These are phyloP conservation scores for Leishmania major DNA, from an alignment of 208 protist genomes.

Conservation along the genomic window DNA sequence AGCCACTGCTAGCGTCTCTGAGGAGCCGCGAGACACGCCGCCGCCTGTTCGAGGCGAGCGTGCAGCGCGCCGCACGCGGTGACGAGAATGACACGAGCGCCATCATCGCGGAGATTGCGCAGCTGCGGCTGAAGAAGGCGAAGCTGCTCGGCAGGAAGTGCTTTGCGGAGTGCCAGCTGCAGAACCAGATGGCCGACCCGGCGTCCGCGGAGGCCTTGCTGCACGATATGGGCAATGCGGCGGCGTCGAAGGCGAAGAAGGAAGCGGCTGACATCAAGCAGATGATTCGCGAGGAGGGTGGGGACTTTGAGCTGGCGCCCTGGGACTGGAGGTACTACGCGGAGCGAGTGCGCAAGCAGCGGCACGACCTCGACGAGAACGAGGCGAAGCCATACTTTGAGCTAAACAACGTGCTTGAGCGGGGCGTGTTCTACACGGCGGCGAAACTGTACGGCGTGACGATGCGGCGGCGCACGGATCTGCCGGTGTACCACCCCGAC, in stretches of 20 bases:
- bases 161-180: conserved; percentile 55
- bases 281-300: conserved; percentile 29
- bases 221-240: conserved; percentile 16
- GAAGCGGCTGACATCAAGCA: conserved; percentile 40
- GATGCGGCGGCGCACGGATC: conserved; percentile 43
- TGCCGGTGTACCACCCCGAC: conserved; percentile 55
- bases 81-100: conserved; percentile 29
- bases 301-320: conserved; percentile 39
- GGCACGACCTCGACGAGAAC: conserved; percentile 50
- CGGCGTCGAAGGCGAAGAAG: conserved; percentile 10
- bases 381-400: conserved; percentile 61
- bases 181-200: conserved; percentile 52
- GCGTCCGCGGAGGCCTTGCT: conserved; percentile 36
- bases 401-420: conserved; percentile 52
- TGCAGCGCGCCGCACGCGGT: conserved; percentile 9
- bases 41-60: conserved; percentile 45
- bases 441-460: conserved; percentile 59
- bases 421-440: conserved; percentile 56
- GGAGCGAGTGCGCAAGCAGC: conserved; percentile 48
- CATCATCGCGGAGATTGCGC: conserved; percentile 34
- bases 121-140: conserved; percentile 48
- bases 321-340: conserved; percentile 62
- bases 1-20: conserved; percentile 45
- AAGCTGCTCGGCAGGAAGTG: conserved; percentile 46
- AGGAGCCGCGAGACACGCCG: conserved; percentile 44